phyloP scores from a whole-genome alignment of 139 green algal species.

The Pleodorina starrii region DNA sequence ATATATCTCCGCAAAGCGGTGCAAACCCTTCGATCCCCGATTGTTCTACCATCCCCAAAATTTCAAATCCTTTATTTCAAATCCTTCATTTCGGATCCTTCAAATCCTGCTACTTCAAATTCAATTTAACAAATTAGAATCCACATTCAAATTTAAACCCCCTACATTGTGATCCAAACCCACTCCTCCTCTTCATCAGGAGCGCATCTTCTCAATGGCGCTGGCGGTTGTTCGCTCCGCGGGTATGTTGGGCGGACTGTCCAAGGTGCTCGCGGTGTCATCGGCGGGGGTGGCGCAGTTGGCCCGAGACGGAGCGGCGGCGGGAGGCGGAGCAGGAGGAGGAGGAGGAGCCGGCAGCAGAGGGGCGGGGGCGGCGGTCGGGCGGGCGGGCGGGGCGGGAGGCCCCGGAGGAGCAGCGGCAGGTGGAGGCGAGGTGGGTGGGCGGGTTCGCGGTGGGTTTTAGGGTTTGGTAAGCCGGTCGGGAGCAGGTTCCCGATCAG shows the following conservation, averaged over 20 bases:
- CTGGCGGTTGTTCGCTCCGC: constrained; percentile 62
- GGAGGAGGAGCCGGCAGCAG: too few relatives aligned
- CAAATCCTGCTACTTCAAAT: too few relatives aligned
- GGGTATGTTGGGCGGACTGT: constrained; percentile 57
- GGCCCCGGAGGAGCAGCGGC: neutral
- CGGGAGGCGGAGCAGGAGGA: too few relatives aligned
- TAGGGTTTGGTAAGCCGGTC: neutral
- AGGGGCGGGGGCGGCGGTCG: neutral
- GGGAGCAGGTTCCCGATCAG: too few relatives aligned
- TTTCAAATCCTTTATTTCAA: too few relatives aligned
- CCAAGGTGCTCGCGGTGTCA: constrained; percentile 34
- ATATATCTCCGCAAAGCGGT: too few relatives aligned
- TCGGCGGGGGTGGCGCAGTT: constrained; percentile 38
- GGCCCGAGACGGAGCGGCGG: constrained; percentile 45
- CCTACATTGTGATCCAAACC: too few relatives aligned
- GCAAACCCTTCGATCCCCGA: too few relatives aligned
- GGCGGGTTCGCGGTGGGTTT: neutral
- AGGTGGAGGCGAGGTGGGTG: constrained; percentile 1
- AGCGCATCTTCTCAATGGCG: constrained; percentile 58
- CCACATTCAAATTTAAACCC: too few relatives aligned
- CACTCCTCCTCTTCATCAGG: constrained; percentile 29
- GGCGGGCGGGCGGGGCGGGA: neutral
- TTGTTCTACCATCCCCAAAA: too few relatives aligned
- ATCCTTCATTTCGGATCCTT: too few relatives aligned
- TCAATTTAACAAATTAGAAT: too few relatives aligned